Evolutionary conservation across 2,329 filamentous ascomycete genomes (phyloP), one percentile per base, ranked within the genome.

Genomic region (Pestalotiopsis sp.): DNA sequence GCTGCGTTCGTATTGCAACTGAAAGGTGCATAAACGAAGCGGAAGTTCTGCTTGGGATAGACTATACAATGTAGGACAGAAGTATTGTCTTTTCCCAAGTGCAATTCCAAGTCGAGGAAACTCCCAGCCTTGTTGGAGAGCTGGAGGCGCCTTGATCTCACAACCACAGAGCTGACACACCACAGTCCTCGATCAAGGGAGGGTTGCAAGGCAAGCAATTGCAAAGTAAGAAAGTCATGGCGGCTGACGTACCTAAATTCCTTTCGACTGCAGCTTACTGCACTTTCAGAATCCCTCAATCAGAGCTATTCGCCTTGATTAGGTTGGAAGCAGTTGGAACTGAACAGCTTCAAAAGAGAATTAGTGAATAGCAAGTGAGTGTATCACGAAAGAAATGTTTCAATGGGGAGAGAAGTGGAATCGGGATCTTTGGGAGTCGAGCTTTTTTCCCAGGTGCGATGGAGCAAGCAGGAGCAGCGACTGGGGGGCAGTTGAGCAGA

Each of bases 21-120:
- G 96, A 95, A 90, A 92, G 83, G 95, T 58, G 56, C 36, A 58
- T 52, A 52, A 20, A 41, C 61, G n/a, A 25, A 27, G 36, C n/a
- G 12, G 31, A 13, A 62, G 31, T 36, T 41, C 31, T n/a, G 45
- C 17, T 9, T 20, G 20, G 17, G 17, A n/a, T 52, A 11, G 45
- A n/a, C 45, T 52, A 52, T n/a, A 20, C 45, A 23, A n/a, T 23
- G 45, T 45, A 45, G 41, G 17, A 17, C 41, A 45, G 41, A 45
- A 45, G 17, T n/a, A 9, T 52, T 20, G 45, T 52, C 45, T 52
- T 52, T 52, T 52, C 7, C 45, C 45, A n/a, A 9, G 17, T 52
- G 5, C 45, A 23, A 52, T 52, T n/a, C 17, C 45, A 52, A 52
- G 45, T 52, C 45, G 45, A 52, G 45, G 11, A 52, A 52, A 9